phyloP scores from a whole-genome alignment of 176 grass and related monocot genomes.

The Typha latifolia region DNA sequence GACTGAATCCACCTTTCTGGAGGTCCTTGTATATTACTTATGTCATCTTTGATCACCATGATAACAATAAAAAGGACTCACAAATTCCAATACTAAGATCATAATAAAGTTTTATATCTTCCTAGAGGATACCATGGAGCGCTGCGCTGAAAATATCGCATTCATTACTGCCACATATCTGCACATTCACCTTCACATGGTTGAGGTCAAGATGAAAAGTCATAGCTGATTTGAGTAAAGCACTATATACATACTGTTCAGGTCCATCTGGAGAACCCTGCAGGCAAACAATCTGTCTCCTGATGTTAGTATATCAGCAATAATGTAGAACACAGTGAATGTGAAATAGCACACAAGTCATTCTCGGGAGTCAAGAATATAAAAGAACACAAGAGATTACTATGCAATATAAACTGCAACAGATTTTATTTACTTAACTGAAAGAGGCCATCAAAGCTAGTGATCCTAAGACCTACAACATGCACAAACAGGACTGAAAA shows the following conservation, averaged over 20 bases:
- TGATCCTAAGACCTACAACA: too few species aligned
- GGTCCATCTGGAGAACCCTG: slow-evolving; percentile 95
- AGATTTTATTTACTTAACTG: too few species aligned
- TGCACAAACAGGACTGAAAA: too few species aligned
- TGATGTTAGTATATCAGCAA: slow-evolving; percentile 19
- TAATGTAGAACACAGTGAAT: background rate
- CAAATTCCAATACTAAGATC: background rate
- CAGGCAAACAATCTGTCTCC: slow-evolving; percentile 77
- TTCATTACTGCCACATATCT: slow-evolving; percentile 99
- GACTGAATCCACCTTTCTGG: too few species aligned
- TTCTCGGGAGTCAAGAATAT: slow-evolving; percentile 8
- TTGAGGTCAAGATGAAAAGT: background rate
- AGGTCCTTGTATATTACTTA: too few species aligned
- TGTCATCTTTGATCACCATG: background rate
- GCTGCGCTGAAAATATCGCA: slow-evolving; percentile 95
- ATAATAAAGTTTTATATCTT: background rate
- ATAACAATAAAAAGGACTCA: background rate
- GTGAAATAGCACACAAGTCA: slow-evolving; percentile 10
- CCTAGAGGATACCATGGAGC: slow-evolving; percentile 52
- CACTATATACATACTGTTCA: slow-evolving; percentile 62
- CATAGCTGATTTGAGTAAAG: background rate
- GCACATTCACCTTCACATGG: slow-evolving; percentile 24
- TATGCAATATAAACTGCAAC: too few species aligned
- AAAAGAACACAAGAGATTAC: slow-evolving; percentile 7
- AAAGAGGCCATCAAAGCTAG: too few species aligned